Percentiles rank a stretch among this genome's conserved stretches.
phyloP scores from a whole-genome alignment of 2,329 filamentous ascomycete species.

The Venturia oleaginea region DNA sequence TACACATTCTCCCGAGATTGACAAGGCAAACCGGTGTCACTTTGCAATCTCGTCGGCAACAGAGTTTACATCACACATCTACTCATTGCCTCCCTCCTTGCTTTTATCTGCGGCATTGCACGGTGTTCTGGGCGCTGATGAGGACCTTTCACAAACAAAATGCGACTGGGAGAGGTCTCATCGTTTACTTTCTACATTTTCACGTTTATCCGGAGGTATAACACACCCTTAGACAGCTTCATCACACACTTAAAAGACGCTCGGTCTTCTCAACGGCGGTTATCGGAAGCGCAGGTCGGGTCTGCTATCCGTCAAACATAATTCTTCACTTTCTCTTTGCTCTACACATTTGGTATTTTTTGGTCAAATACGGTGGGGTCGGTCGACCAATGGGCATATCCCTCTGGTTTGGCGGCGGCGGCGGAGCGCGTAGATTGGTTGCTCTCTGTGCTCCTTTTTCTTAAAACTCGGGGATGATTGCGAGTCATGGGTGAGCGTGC shows the following conservation, averaged over 20 bases:
- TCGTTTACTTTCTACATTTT: neutral
- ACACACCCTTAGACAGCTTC: neutral
- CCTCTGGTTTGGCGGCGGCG: neutral
- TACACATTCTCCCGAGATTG: slow-evolving; percentile 3
- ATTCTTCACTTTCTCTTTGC: slow-evolving; percentile 1
- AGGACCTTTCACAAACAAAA: slow-evolving; percentile 4
- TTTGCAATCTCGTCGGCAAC: slow-evolving; percentile 1
- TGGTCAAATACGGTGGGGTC: neutral
- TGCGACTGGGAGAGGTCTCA: neutral
- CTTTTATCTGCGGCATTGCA: slow-evolving; percentile 15
- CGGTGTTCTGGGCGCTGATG: slow-evolving; percentile 14
- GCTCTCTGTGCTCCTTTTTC: neutral
- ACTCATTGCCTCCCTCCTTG: slow-evolving; percentile 1
- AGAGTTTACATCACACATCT: neutral
- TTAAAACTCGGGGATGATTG: neutral
- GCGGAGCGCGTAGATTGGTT: neutral
- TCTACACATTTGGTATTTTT: neutral
- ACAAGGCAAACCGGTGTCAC: neutral
- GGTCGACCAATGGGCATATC: neutral
- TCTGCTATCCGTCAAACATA: slow-evolving; percentile 5
- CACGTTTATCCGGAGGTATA: neutral
- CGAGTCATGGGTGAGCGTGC: neutral
- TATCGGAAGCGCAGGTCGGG: slow-evolving; percentile 4
- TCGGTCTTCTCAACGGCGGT: neutral
- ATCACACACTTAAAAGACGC: neutral